Evolutionary conservation across 768 basidiomycete species (phyloP), one percentile per base, ranked within the genome.

Genomic region (Podaxis rugospora): DNA sequence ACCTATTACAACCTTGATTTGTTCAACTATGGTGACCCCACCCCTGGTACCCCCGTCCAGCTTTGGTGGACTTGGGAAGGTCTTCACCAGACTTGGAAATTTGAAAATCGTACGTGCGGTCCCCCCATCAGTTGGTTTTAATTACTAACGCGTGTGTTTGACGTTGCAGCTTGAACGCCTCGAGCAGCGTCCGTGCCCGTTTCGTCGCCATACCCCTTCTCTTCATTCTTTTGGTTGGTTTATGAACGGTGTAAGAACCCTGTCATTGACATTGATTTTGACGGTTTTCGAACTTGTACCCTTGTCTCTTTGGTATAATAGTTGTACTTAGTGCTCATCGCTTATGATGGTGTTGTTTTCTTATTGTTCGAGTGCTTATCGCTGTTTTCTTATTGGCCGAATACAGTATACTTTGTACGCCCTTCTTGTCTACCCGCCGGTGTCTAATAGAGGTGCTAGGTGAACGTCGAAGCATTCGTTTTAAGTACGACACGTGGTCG

Each of bases 61-160:
- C 55, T 84, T 27, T 86, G 84, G 83, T 65, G 64, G 13, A 72
- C 72, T 16, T 84, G 82, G 83, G 68, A 66, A 0, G 82, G 78
- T 3, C 51, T 74, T 18, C 83, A 85, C 65, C 85, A 87, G 71
- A 75, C 79, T 3, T 86, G 85, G 85, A 74, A 64, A 18, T 40
- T 61, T 39, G 59, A 61, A n/a, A 3, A 35, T 39, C 59, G 59
- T 61, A 55, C 18, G 59, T 61, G 32, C 11, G 10, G 16, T 11
- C 11, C 47, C 6, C 39, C 28, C n/a, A 5, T 39, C 9, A 1
- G 32, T 32, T 7, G 40, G 9, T 42, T 13, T 13, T 3, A 40
- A 5, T 55, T 6, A 9, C 21, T 32, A 2, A 55, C 6, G 21
- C 23, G 21, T 42, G 21, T 42, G 37, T 23, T 14, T 40, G 6